Base-by-base conservation (phyloP, 768 basidiomycete genomes). In the Calocera cornea region DNA sequence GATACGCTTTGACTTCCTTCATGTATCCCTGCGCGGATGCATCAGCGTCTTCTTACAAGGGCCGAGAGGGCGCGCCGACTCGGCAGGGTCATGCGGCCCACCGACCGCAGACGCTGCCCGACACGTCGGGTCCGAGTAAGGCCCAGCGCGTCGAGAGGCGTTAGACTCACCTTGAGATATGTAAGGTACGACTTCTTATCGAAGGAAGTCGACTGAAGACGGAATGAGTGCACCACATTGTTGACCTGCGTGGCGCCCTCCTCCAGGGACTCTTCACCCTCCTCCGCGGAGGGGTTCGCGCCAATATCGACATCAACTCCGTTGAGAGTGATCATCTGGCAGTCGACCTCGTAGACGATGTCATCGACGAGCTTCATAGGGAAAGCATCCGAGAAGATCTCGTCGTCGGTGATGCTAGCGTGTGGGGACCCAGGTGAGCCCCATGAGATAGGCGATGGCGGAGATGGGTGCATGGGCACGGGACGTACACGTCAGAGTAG, bases 321-420 rank as follows among this genome's bases (percentile, higher is more conserved):
- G 77, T 90, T 92, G 70, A 92, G 71, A 24, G 77, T 79, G 74
- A 93, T 84, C 76, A 82, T 71, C 69, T 81, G 72, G 78, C 92
- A 95, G 75, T 98, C 85, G 66, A 97, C 89, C 77, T 97, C 97
- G 75, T 83, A 90, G 67, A 86, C 90, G 71, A 92, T 83, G 73
- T 83, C 84, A 69, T 92, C 89, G 71, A 95, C 77, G 44, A 75
- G 44, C 81, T 92, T 93, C 72, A 92, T 95, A 75, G 36, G 86
- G 82, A 88, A 97, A 71, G 93, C 93, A 80, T 95, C 93, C 31
- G 92, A 93, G 83, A 90, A 85, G 83, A 97, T 89, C 81, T 97
- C 95, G 74, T 95, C 92, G 50, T 77, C 84, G 64, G 85, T 77
- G 68, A 97, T n/a, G 68, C 89, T 75, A 68, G 74, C 73, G 66